Conservation (phyloP, 306 rosid genomes). For the Cyclanthera cordifolia region DNA sequence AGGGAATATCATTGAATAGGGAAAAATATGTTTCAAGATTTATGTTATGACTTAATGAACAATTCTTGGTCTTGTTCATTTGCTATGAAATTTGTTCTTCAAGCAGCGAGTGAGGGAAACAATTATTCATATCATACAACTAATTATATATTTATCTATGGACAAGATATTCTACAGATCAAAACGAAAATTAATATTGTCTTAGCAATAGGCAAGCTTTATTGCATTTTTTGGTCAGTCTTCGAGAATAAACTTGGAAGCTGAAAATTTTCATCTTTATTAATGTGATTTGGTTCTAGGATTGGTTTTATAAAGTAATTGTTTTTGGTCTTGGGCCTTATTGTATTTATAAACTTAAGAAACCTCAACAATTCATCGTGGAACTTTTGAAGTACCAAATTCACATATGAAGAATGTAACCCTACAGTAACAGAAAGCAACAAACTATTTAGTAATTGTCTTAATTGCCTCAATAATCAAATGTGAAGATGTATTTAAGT, state of each 20-base stretch:
- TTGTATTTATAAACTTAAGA: neutral
- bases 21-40: neutral
- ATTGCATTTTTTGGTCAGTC: neutral
- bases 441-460: conserved; percentile 8
- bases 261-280: neutral
- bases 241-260: neutral
- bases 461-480: conserved; percentile 7
- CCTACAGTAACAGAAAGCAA: neutral
- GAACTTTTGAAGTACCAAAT: neutral
- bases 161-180: neutral
- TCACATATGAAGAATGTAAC: neutral
- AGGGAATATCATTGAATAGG: neutral
- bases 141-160: neutral
- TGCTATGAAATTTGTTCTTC: neutral
- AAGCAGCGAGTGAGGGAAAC: neutral
- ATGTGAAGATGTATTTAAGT: conserved; percentile 5
- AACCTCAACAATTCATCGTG: neutral
- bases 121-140: neutral
- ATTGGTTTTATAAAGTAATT: neutral
- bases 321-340: neutral
- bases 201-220: neutral
- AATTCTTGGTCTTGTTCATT: neutral
- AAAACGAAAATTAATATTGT: neutral
- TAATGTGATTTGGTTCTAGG: neutral
- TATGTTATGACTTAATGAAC: neutral